Conservation (phyloP, 345 rosid species). For the Euphorbia peplus region DNA sequence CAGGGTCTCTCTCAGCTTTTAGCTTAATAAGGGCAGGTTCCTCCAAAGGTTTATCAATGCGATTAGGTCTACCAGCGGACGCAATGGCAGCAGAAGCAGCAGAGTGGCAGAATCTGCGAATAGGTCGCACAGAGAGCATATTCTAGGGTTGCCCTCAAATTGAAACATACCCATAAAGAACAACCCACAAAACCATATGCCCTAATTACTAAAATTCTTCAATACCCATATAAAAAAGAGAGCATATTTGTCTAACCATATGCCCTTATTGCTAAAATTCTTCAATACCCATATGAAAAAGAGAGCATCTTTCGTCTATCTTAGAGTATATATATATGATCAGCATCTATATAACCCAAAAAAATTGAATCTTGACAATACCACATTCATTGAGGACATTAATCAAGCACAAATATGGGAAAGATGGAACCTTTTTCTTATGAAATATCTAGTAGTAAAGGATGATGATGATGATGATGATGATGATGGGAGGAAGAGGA, state of each 20-base stretch:
- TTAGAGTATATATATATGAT: background rate
- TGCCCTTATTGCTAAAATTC: background rate
- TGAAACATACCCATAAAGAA: slow-evolving; percentile 42
- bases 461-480: too few species aligned
- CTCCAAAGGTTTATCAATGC: slow-evolving; percentile 30
- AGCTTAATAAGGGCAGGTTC: slow-evolving; percentile 72
- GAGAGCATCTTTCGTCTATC: background rate
- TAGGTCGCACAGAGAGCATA: slow-evolving; percentile 57
- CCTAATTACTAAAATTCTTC: slow-evolving; percentile 5
- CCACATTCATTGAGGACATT: background rate
- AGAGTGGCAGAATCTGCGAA: slow-evolving; percentile 52
- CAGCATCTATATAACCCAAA: background rate
- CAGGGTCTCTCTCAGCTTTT: slow-evolving; percentile 75
- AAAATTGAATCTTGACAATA: background rate
- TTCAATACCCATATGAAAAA: background rate
- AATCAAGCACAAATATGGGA: background rate
- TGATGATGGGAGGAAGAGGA: too few species aligned
- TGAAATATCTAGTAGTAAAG: too few species aligned
- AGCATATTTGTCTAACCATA: too few species aligned
- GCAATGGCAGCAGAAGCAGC: slow-evolving; percentile 32
- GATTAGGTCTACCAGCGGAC: slow-evolving; percentile 19
- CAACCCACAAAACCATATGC: slow-evolving; percentile 14
- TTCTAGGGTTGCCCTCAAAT: slow-evolving; percentile 39
- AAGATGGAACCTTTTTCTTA: too few species aligned
- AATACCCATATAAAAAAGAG: slow-evolving; percentile 9